Conservation (phyloP, 768 basidiomycete species). For the Leccinum incarnatum region DNA sequence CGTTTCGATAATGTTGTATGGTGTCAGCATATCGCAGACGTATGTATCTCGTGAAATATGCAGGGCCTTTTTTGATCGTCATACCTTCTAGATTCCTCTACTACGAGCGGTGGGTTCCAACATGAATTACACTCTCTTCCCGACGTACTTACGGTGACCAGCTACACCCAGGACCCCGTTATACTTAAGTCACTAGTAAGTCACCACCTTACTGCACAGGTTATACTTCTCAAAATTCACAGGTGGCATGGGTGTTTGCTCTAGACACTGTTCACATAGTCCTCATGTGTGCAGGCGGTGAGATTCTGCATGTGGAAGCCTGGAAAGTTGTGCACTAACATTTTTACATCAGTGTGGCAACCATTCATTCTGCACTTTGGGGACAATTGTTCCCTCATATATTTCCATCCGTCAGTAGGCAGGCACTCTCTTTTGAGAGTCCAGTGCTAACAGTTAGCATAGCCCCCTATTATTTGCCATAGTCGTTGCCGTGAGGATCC, state of each 20-base stretch:
- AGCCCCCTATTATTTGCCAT: slow-evolving; percentile 23
- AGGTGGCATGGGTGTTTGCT: slow-evolving; percentile 24
- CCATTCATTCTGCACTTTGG: slow-evolving; percentile 23
- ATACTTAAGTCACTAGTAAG: slow-evolving; percentile 18
- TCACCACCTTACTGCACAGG: not conserved
- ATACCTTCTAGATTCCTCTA: slow-evolving; percentile 20
- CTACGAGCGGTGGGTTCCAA: slow-evolving; percentile 22
- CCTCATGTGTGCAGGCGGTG: slow-evolving; percentile 21
- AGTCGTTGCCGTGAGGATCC: slow-evolving; percentile 18
- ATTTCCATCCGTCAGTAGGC: slow-evolving; percentile 21
- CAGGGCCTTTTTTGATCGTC: not conserved
- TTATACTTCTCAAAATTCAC: not conserved
- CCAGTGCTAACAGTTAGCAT: slow-evolving; percentile 5
- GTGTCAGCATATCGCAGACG: slow-evolving; percentile 26
- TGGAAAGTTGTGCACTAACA: slow-evolving; percentile 1
- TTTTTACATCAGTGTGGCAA: slow-evolving; percentile 19
- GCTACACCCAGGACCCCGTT: slow-evolving; percentile 11
- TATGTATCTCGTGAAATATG: slow-evolving; percentile 4
- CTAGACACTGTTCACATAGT: slow-evolving; percentile 18
- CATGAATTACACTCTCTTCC: not conserved
- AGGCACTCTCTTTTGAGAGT: slow-evolving; percentile 2
- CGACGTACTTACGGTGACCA: slow-evolving; percentile 7
- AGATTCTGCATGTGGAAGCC: not conserved
- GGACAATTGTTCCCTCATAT: slow-evolving; percentile 9
- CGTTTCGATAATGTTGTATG: slow-evolving; percentile 22